Percentiles rank a stretch among this genome's conserved stretches.
Evolutionary conservation across 192 early-diverging fungal genomes (phyloP).

Genomic region (Gaertneriomyces sp.): DNA sequence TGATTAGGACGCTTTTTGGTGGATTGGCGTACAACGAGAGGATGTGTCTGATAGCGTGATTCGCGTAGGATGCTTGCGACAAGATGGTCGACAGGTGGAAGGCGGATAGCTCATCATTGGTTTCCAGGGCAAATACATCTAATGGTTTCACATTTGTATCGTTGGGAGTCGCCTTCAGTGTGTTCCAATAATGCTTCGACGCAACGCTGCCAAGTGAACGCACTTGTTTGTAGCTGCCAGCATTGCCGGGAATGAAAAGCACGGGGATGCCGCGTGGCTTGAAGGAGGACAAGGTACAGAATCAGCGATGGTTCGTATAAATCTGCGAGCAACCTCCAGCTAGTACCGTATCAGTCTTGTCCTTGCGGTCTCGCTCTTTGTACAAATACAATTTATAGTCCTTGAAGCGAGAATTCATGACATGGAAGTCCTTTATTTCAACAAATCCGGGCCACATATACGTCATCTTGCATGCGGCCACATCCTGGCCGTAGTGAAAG

Average conservation of each 20-base stretch:
- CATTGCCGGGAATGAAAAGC: conserved; percentile 92
- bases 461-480: conserved; percentile 48
- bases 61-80: conserved; percentile 76
- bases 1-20: conserved; percentile 69
- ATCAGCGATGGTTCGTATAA: conserved; percentile 1
- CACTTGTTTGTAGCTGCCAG: conserved; percentile 88
- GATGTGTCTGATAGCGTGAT: conserved; percentile 39
- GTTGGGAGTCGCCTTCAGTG: background rate
- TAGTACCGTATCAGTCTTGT: conserved; percentile 31
- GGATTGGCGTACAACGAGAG: conserved; percentile 28
- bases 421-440: conserved; percentile 47
- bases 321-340: conserved; percentile 26
- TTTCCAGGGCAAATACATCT: conserved; percentile 53
- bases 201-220: conserved; percentile 78
- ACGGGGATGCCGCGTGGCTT: conserved; percentile 74
- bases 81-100: conserved; percentile 75
- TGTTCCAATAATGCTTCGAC: conserved; percentile 44
- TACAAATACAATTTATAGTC: conserved; percentile 80
- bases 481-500: conserved; percentile 61
- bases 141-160: conserved; percentile 18
- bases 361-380: conserved; percentile 46
- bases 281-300: background rate
- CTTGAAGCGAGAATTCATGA: conserved; percentile 30
- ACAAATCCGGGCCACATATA: conserved; percentile 56
- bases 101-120: conserved; percentile 89